A percentile compares a stretch with the other conserved stretches of the same genome.
Conservation (phyloP, 108 stramenopile genomes). For the Skeletonema menzelii region DNA sequence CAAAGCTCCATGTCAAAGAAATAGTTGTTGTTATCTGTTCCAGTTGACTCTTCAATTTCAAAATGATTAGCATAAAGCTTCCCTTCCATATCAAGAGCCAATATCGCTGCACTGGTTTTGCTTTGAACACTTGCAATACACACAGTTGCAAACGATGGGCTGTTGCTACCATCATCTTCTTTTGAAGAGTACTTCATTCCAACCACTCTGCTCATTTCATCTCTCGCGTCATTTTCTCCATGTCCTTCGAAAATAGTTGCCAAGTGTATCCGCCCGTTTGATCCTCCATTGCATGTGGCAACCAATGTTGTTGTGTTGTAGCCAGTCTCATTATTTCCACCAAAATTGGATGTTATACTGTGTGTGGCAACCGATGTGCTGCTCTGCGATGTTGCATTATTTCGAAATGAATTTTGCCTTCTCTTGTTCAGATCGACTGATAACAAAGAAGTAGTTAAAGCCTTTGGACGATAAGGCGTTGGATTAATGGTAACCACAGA, state of each 20-base stretch:
- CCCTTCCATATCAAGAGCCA: conserved; percentile 26
- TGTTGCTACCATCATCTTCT: neutral
- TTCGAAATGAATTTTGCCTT: conserved; percentile 6
- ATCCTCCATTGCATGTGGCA: conserved; percentile 21
- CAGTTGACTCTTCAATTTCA: neutral
- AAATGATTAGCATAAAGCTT: conserved; percentile 14
- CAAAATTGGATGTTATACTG: neutral
- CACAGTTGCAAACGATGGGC: conserved; percentile 4
- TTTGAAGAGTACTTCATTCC: conserved; percentile 15
- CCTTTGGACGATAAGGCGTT: neutral
- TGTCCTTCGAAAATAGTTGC: conserved; percentile 15
- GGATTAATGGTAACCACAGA: conserved; percentile 26
- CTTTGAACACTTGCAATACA: conserved; percentile 11
- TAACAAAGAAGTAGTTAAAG: neutral
- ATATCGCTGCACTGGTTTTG: neutral
- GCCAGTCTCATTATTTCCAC: neutral
- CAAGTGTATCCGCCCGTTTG: conserved; percentile 18
- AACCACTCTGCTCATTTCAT: neutral
- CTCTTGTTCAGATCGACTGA: neutral
- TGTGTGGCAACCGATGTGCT: conserved; percentile 1
- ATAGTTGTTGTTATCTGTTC: conserved; percentile 1
- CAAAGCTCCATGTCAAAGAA: conserved; percentile 18
- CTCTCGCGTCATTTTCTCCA: neutral
- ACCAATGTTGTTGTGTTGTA: conserved; percentile 19
- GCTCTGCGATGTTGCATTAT: neutral